Evolutionary conservation across 768 basidiomycete species (phyloP).

Genomic region (Lentinula sp.): DNA sequence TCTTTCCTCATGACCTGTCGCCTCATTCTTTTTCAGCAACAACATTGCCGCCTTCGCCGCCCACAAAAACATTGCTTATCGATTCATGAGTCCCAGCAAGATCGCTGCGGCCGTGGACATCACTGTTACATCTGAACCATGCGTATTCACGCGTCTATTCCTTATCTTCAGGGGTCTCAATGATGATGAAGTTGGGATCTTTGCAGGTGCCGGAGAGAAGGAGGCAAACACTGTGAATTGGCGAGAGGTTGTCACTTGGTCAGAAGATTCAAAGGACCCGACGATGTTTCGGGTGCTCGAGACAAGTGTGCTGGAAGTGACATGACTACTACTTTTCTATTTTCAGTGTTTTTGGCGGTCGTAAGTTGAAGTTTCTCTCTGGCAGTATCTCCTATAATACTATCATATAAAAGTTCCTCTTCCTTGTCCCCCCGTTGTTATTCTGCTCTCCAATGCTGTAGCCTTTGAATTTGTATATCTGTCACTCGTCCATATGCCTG

Average conservation of each 20-base stretch:
- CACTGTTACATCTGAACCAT: slow-evolving; percentile 74
- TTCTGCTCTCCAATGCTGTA: background rate
- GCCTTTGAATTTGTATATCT: background rate
- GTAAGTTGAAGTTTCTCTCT: background rate
- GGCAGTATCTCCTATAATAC: background rate
- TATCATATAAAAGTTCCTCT: background rate
- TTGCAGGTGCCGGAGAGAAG: slow-evolving; percentile 78
- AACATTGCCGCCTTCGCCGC: slow-evolving; percentile 68
- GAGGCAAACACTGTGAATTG: slow-evolving; percentile 80
- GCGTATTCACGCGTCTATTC: slow-evolving; percentile 79
- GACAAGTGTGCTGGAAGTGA: slow-evolving; percentile 70
- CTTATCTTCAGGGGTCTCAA: slow-evolving; percentile 79
- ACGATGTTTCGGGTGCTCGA: slow-evolving; percentile 75
- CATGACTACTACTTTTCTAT: slow-evolving; percentile 21
- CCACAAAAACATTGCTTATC: slow-evolving; percentile 86
- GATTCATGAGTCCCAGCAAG: slow-evolving; percentile 74
- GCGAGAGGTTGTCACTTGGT: slow-evolving; percentile 77
- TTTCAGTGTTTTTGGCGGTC: background rate
- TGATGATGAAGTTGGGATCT: slow-evolving; percentile 73
- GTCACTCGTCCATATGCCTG: background rate
- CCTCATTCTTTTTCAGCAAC: slow-evolving; percentile 40
- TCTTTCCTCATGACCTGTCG: background rate
- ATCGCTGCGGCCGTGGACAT: slow-evolving; percentile 87
- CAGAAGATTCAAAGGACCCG: slow-evolving; percentile 72
- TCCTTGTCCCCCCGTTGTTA: background rate